Conservation (phyloP, 495 filamentous ascomycete genomes). For the Penicillium taxi region DNA sequence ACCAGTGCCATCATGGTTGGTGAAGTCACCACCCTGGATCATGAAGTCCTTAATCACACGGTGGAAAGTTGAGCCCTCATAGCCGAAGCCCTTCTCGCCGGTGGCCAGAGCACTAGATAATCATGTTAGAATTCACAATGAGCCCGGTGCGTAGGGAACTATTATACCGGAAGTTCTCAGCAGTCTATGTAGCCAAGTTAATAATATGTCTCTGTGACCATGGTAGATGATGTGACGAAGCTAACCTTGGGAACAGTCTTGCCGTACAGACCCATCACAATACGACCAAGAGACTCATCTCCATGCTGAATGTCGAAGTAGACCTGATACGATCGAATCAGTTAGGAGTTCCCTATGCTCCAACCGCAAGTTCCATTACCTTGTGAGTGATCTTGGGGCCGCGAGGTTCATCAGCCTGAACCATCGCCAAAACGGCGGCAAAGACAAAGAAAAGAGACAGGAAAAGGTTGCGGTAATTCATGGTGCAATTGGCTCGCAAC, state of each 20-base stretch:
- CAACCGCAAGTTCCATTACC: slow-evolving; percentile 35
- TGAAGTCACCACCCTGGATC: slow-evolving; percentile 99
- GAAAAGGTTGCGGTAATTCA: slow-evolving; percentile 42
- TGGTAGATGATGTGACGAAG: not conserved
- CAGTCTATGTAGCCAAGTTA: slow-evolving; percentile 47
- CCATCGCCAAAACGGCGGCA: slow-evolving; percentile 52
- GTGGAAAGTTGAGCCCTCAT: slow-evolving; percentile 93
- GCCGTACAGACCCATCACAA: slow-evolving; percentile 94
- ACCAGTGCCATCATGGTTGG: slow-evolving; percentile 85
- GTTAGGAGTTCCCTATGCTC: slow-evolving; percentile 15
- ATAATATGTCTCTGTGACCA: not conserved
- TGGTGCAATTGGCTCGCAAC: too few relatives aligned
- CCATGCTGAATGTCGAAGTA: slow-evolving; percentile 94
- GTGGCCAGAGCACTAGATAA: slow-evolving; percentile 69
- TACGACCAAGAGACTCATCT: slow-evolving; percentile 71
- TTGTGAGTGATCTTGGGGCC: slow-evolving; percentile 96
- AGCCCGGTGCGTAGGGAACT: not conserved
- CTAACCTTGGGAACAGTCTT: slow-evolving; percentile 88
- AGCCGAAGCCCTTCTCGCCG: slow-evolving; percentile 94
- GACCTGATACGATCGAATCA: slow-evolving; percentile 46
- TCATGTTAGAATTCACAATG: slow-evolving; percentile 9
- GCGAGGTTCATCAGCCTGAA: slow-evolving; percentile 72
- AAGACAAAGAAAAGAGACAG: slow-evolving; percentile 68
- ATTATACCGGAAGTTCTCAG: slow-evolving; percentile 85
- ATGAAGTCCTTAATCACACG: slow-evolving; percentile 98